phyloP scores from a whole-genome alignment of 2,329 filamentous ascomycete species.

The Ophiognomonia clavigignenti-juglandacearum region DNA sequence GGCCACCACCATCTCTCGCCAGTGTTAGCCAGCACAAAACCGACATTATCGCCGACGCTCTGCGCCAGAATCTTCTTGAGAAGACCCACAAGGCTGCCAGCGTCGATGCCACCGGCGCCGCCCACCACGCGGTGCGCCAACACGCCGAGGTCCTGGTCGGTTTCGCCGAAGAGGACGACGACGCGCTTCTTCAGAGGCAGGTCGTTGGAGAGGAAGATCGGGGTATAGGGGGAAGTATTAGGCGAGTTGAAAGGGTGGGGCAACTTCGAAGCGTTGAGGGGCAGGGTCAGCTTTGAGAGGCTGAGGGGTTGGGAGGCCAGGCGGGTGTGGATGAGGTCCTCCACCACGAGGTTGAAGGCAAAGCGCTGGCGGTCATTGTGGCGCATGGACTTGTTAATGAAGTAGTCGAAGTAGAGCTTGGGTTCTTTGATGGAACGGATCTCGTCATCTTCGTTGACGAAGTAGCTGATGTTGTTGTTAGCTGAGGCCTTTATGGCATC shows the following conservation, averaged over 20 bases:
- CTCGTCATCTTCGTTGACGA: conserved; percentile 70
- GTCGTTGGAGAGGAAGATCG: conserved; percentile 58
- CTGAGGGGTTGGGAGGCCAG: conserved; percentile 48
- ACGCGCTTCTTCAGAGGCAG: conserved; percentile 56
- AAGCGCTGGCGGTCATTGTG: conserved; percentile 73
- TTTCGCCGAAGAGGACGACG: conserved; percentile 70
- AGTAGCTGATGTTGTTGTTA: conserved; percentile 65
- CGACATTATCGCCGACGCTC: conserved; percentile 32
- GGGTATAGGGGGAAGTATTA: conserved; percentile 53
- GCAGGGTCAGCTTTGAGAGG: conserved; percentile 57
- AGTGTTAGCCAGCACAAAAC: conserved; percentile 71
- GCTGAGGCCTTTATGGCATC: neutral
- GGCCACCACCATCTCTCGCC: conserved; percentile 77
- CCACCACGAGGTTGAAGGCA: conserved; percentile 68
- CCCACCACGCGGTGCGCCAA: conserved; percentile 65
- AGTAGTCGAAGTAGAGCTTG: conserved; percentile 69
- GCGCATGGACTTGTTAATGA: conserved; percentile 66
- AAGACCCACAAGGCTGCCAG: conserved; percentile 66
- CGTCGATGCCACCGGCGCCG: conserved; percentile 59
- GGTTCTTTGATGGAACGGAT: conserved; percentile 66
- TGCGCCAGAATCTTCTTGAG: conserved; percentile 41
- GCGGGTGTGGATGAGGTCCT: conserved; percentile 56
- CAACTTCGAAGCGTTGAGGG: conserved; percentile 42
- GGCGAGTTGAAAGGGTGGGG: too few species aligned
- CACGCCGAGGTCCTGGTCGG: conserved; percentile 66